Evolutionary conservation across 2,329 filamentous ascomycete genomes (phyloP), one percentile per base, ranked within the genome.

Genomic region (Colletotrichum karsti): DNA sequence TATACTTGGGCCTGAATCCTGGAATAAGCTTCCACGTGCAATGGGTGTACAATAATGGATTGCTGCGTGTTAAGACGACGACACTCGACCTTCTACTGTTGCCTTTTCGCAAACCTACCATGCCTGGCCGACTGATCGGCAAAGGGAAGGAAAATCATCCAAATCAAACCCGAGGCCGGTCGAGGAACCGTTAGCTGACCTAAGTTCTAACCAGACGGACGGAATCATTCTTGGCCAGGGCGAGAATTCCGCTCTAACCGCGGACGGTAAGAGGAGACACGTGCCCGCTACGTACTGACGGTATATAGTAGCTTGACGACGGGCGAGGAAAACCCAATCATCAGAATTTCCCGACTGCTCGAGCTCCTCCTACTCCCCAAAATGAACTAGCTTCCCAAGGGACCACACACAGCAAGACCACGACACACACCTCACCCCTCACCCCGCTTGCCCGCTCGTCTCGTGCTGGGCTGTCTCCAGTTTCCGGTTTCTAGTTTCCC

Each of bases 211-310:
- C 62, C 44, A 64, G 55, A 35, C 28, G 35, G 55, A 35, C 35
- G 62, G 26, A 53, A 44, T 60, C 20, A 30, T 20, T 28, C 30
- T 5, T 18, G 15, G 39, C 62, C 33, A 26, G 59, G 59, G 50
- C 22, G 35, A 53, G 15, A 58, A n/a, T n/a, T 13, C 33, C 10
- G 33, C 3, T 13, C 46, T 60, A 39, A 54, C 37, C 57, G 30
- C 50, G 24, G 33, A 33, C 24, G 57, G 48, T 35, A 35, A 42
- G 26, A 24, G n/a, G 4, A 35, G 15, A 62, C 63, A 62, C 63
- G 63, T 55, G 57, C 48, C 50, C 8, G 33, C 22, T 18, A 60
- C 39, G n/a, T n/a, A n/a, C n/a, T n/a, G n/a, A n/a, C n/a, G n/a
- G n/a, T n/a, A n/a, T n/a, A n/a, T n/a, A n/a, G n/a, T n/a, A n/a